phyloP scores from a whole-genome alignment of 2,329 filamentous ascomycete genomes.

The Fusarium lateritium region DNA sequence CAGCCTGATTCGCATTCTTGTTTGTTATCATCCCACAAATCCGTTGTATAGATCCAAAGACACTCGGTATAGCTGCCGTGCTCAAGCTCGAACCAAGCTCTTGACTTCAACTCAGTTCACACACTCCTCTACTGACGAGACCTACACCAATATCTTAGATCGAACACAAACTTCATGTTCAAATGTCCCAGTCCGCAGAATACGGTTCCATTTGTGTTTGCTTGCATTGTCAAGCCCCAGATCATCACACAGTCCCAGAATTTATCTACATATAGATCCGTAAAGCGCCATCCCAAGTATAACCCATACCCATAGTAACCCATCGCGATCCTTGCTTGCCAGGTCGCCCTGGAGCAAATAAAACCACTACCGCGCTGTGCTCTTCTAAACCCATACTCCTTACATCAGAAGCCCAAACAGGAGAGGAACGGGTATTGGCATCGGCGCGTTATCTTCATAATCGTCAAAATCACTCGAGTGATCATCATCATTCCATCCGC shows the following conservation, averaged over 20 bases:
- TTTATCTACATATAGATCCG: slow-evolving; percentile 19
- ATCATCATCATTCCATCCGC: slow-evolving; percentile 23
- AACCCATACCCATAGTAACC: slow-evolving; percentile 5
- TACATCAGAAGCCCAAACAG: slow-evolving; percentile 45
- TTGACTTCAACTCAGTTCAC: background rate
- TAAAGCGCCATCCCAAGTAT: slow-evolving; percentile 34
- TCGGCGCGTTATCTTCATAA: slow-evolving; percentile 39
- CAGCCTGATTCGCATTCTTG: background rate
- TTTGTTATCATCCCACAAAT: background rate
- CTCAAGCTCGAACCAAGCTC: too few relatives aligned
- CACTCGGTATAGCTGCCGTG: background rate
- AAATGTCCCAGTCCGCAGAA: slow-evolving; percentile 3
- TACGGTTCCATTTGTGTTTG: slow-evolving; percentile 11
- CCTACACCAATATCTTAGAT: background rate
- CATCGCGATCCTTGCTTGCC: slow-evolving; percentile 1
- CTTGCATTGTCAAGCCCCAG: slow-evolving; percentile 19
- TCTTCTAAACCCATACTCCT: slow-evolving; percentile 10
- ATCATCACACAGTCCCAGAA: slow-evolving; percentile 19
- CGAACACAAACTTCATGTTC: background rate
- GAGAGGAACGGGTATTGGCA: slow-evolving; percentile 38
- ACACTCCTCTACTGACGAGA: background rate
- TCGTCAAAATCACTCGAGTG: slow-evolving; percentile 39
- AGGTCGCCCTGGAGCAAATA: slow-evolving; percentile 8
- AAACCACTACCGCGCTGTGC: background rate
- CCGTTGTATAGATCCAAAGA: background rate